phyloP scores from a whole-genome alignment of 2,329 filamentous ascomycete species.

The Cryphonectria japonica region DNA sequence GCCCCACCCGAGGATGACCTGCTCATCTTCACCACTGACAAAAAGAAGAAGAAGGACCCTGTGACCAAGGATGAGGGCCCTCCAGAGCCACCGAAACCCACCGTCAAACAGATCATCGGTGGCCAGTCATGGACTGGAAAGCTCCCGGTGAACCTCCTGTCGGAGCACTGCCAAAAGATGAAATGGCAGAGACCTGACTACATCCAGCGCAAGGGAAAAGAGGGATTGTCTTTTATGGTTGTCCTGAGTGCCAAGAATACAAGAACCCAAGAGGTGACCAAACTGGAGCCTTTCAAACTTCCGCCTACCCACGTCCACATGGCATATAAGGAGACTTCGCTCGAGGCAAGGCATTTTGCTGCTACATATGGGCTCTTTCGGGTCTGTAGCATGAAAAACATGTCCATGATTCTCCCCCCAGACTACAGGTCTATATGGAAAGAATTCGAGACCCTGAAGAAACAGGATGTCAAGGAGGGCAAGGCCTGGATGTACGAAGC shows the following conservation, averaged over 20 bases:
- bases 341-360: slow-evolving; percentile 92
- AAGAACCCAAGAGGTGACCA: slow-evolving; percentile 79
- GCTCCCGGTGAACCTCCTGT: slow-evolving; percentile 88
- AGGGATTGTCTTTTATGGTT: slow-evolving; percentile 80
- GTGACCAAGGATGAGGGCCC: slow-evolving; percentile 39
- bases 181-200: slow-evolving; percentile 96
- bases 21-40: slow-evolving; percentile 62
- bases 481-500: slow-evolving; percentile 91
- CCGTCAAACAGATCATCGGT: slow-evolving; percentile 81
- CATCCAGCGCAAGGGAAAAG: slow-evolving; percentile 66
- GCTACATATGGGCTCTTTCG: slow-evolving; percentile 90
- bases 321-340: slow-evolving; percentile 73
- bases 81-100: slow-evolving; percentile 60
- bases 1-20: slow-evolving; percentile 53
- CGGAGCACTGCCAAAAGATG: slow-evolving; percentile 93
- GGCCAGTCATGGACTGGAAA: slow-evolving; percentile 98
- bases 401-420: slow-evolving; percentile 91
- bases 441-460: slow-evolving; percentile 82
- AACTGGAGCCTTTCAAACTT: slow-evolving; percentile 80
- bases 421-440: slow-evolving; percentile 92
- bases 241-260: slow-evolving; percentile 74
- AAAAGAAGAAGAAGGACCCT: slow-evolving; percentile 44
- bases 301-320: slow-evolving; percentile 77
- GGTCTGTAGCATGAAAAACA: slow-evolving; percentile 93
- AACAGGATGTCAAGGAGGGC: slow-evolving; percentile 77